These are phyloP conservation scores for Globisporangium heterothallicum DNA, from an alignment of 352 stramenopile species.

Conservation along the genomic window DNA sequence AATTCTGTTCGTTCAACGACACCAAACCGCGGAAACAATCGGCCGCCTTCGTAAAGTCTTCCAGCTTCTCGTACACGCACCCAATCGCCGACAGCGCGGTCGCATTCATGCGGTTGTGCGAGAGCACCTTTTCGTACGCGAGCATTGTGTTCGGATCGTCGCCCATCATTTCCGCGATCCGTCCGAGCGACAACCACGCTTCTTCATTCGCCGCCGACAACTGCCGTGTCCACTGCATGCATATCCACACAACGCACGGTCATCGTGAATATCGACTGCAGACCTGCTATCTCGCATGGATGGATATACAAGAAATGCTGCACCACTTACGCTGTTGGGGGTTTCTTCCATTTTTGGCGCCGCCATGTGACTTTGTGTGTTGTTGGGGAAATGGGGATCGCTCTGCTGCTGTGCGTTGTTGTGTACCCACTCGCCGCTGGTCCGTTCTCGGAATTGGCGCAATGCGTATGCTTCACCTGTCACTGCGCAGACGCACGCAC, in stretches of 20 bases:
- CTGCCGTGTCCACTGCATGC: slow-evolving; percentile 48
- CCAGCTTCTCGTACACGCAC: slow-evolving; percentile 84
- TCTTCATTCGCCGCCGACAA: slow-evolving; percentile 78
- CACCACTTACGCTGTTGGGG: slow-evolving; percentile 36
- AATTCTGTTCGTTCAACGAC: slow-evolving; percentile 81
- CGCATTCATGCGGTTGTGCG: slow-evolving; percentile 83
- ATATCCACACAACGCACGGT: too few relatives aligned
- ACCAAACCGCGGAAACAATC: slow-evolving; percentile 84
- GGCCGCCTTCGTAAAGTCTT: slow-evolving; percentile 85
- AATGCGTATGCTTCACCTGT: too few relatives aligned
- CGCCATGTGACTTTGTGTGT: slow-evolving; percentile 32
- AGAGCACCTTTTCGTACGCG: slow-evolving; percentile 85
- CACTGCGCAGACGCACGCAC: too few relatives aligned
- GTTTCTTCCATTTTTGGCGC: slow-evolving; percentile 81
- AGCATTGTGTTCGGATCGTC: slow-evolving; percentile 87
- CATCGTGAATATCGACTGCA: too few relatives aligned
- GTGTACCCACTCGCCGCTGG: slow-evolving; percentile 2
- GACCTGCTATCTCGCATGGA: too few relatives aligned
- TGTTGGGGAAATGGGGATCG: neutral
- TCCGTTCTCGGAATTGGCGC: neutral
- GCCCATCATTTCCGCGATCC: slow-evolving; percentile 88
- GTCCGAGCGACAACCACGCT: slow-evolving; percentile 73
- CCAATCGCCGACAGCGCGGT: slow-evolving; percentile 79
- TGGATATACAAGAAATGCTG: neutral
- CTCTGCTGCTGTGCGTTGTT: too few relatives aligned